Evolutionary conservation across 352 stramenopile species (phyloP), one percentile per base, ranked within the genome.

Genomic region (Pythium chondricola): DNA sequence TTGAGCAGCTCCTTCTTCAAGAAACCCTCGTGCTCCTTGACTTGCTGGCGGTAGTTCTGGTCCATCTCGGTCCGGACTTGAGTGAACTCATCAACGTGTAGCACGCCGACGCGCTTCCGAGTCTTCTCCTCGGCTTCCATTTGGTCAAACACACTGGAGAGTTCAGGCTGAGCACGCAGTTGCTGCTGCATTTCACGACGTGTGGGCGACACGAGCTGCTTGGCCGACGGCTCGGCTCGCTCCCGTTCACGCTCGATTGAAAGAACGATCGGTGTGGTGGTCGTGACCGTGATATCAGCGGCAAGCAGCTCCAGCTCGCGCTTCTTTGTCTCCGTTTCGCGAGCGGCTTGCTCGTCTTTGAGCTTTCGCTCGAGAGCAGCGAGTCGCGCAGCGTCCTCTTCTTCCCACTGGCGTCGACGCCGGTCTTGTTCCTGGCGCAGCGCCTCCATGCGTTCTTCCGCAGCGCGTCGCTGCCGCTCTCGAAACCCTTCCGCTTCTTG

Each of bases 101-200:
- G 41, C 3, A 37, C 29, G 0, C 78, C 78, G 8, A 78, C 39
- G 4, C 56, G 62, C 44, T 72, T 76, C 4, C 56, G 65, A 13
- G 57, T 47, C 43, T 72, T 67, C 26, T 88, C 78, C 52, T 86
- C 78, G 7, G 70, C 76, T 48, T 92, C 79, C 21, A 94, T 74
- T 31, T 88, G 61, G 31, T 85, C 77, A 35, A 93, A 89, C 38
- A 95, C 39, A 33, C 76, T 90, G 11, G 78, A 71, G 1, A 92
- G 69, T 8, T 86, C 69, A 4, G 71, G 61, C 21, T 69, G 47
- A 10, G 46, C 31, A 26, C 46, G 67, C 41, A 80, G 63, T 21
- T 63, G 59, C n/a, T 71, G 47, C 17, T 62, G 62, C 39, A 66
- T 63, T 38, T 54, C 56, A 14, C 69, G 38, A 2, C 65, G 20